These are phyloP conservation scores for Withania somnifera DNA, from an alignment of 305 asterid species.

Conservation along the genomic window DNA sequence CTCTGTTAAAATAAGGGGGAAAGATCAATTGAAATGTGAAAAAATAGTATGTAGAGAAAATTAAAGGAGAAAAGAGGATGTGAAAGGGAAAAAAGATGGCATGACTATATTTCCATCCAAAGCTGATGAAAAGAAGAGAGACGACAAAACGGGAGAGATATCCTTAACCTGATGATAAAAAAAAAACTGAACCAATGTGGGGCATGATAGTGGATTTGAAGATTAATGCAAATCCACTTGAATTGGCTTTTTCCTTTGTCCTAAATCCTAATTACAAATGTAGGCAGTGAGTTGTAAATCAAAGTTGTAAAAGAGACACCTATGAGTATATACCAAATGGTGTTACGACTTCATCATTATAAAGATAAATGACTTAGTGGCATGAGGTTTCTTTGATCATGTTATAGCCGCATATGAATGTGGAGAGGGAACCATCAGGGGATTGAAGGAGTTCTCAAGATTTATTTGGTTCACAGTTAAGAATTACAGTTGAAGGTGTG, in stretches of 20 bases:
- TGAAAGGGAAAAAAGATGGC: background rate
- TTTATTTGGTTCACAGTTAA: background rate
- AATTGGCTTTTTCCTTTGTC: background rate
- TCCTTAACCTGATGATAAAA: background rate
- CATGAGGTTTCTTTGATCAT: background rate
- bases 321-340: background rate
- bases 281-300: background rate
- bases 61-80: background rate
- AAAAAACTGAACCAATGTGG: background rate
- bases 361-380: background rate
- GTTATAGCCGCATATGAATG: background rate
- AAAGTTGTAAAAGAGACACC: background rate
- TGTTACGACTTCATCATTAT: background rate
- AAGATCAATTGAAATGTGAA: background rate
- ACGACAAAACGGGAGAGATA: background rate
- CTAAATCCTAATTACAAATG: background rate
- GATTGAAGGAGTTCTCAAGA: background rate
- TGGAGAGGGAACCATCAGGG: background rate
- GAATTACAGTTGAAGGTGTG: background rate
- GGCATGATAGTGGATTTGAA: background rate
- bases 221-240: background rate
- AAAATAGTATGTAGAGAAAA: background rate
- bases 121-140: background rate
- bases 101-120: background rate
- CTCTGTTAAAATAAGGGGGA: background rate